A percentile compares a stretch with the other conserved stretches of the same genome.
Evolutionary conservation across 257 asterid genomes (phyloP).

Genomic region (Orobanche coerulescens): DNA sequence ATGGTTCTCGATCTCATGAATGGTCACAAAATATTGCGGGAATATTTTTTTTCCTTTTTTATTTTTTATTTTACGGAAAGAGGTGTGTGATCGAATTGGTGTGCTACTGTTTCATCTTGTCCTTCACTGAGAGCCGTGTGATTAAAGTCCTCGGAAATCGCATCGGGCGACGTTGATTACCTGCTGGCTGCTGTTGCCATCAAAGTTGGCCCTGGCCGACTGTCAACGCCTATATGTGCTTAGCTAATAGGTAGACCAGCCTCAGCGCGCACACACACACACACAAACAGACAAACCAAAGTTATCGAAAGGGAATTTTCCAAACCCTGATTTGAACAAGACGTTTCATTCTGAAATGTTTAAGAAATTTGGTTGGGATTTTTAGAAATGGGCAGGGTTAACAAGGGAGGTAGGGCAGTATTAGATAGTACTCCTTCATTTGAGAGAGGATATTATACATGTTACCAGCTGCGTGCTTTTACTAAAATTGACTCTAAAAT

Average conservation of each 20-base stretch:
- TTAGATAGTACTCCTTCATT: too few species aligned
- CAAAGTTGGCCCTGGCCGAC: slow-evolving; percentile 29
- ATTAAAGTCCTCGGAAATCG: slow-evolving; percentile 5
- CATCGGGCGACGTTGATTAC: slow-evolving; percentile 15
- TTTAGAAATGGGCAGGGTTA: too few species aligned
- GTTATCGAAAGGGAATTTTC: not conserved
- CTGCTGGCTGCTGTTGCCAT: slow-evolving; percentile 4
- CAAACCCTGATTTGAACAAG: not conserved
- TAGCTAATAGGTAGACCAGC: slow-evolving; percentile 4
- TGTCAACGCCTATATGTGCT: slow-evolving; percentile 22
- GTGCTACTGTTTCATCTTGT: not conserved
- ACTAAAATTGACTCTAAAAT: too few species aligned
- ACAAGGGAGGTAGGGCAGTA: too few species aligned
- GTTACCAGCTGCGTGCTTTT: too few species aligned
- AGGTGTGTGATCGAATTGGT: not conserved
- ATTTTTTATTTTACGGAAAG: not conserved
- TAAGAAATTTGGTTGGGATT: too few species aligned
- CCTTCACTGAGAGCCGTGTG: slow-evolving; percentile 13
- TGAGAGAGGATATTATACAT: too few species aligned
- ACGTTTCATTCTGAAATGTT: too few species aligned
- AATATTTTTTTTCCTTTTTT: not conserved
- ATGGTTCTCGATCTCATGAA: not conserved
- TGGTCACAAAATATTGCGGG: not conserved
- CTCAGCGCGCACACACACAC: not conserved
- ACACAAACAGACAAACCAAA: slow-evolving; percentile 12